phyloP scores from a whole-genome alignment of 805 yeast species.

The Candida coquimbonensis region DNA sequence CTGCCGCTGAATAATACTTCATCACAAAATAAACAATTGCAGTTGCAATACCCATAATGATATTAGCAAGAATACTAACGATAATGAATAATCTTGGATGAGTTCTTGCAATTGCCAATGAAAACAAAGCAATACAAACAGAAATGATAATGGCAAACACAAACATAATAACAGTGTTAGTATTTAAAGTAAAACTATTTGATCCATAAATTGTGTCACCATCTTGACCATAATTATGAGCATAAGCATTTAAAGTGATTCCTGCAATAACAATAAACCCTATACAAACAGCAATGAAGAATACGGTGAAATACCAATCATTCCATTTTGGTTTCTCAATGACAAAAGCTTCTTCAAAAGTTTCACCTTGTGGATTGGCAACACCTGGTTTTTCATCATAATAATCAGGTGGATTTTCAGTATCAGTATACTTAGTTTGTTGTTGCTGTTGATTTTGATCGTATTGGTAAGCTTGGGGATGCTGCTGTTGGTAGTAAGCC shows the following conservation, averaged over 20 bases:
- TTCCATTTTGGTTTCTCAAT: slow-evolving; percentile 57
- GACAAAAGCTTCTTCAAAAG: slow-evolving; percentile 64
- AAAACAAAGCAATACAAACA: slow-evolving; percentile 46
- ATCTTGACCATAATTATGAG: slow-evolving; percentile 42
- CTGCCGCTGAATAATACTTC: slow-evolving; percentile 72
- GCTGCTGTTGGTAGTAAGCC: slow-evolving; percentile 10
- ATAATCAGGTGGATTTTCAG: slow-evolving; percentile 7
- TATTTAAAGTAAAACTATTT: slow-evolving; percentile 54
- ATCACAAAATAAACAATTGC: slow-evolving; percentile 65
- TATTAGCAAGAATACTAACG: slow-evolving; percentile 59
- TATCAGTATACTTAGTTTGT: slow-evolving; percentile 4
- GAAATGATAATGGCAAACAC: slow-evolving; percentile 58
- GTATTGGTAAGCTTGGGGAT: slow-evolving; percentile 10
- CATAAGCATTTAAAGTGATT: slow-evolving; percentile 60
- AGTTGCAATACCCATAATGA: slow-evolving; percentile 65
- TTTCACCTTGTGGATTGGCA: slow-evolving; percentile 32
- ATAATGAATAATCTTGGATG: slow-evolving; percentile 63
- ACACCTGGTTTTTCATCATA: slow-evolving; percentile 27
- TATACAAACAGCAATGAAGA: slow-evolving; percentile 40
- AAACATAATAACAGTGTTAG: slow-evolving; percentile 68
- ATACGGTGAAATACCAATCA: slow-evolving; percentile 64
- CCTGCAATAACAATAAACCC: slow-evolving; percentile 71
- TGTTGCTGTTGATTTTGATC: not conserved
- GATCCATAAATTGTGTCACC: slow-evolving; percentile 59
- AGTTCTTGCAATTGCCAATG: slow-evolving; percentile 54